Conservation (phyloP, 768 basidiomycete genomes). For the Boletus coccyginus region DNA sequence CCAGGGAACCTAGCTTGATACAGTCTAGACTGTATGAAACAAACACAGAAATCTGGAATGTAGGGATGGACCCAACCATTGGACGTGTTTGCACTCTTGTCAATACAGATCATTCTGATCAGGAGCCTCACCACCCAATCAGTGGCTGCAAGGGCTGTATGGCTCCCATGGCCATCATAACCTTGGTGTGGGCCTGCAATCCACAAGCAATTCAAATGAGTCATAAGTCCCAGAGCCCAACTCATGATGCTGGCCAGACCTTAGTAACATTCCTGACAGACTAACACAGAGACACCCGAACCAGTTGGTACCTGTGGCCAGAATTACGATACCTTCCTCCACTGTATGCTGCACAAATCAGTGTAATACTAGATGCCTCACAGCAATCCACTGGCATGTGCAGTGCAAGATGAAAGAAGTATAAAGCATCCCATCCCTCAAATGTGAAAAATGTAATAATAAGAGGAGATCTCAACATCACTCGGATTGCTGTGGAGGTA, state of each 20-base stretch:
- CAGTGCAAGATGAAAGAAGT: neutral
- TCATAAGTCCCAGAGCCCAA: neutral
- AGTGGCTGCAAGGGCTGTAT: neutral
- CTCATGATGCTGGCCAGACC: neutral
- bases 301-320: no score
- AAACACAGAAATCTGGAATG: neutral
- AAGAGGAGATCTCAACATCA: slow-evolving; percentile 7
- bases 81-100: no score
- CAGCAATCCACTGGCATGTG: neutral
- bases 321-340: neutral
- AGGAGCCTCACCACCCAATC: no score
- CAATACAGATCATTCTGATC: neutral
- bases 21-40: neutral
- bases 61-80: neutral
- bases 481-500: neutral
- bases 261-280: neutral
- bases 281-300: neutral
- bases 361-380: neutral
- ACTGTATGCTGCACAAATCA: neutral
- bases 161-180: neutral
- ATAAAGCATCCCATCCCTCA: neutral
- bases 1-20: no score
- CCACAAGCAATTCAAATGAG: neutral
- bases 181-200: neutral
- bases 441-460: neutral